Evolutionary conservation across 371 early-diverging fungal species (phyloP), one percentile per base, ranked within the genome.

Genomic region (Rhizopus delemar): DNA sequence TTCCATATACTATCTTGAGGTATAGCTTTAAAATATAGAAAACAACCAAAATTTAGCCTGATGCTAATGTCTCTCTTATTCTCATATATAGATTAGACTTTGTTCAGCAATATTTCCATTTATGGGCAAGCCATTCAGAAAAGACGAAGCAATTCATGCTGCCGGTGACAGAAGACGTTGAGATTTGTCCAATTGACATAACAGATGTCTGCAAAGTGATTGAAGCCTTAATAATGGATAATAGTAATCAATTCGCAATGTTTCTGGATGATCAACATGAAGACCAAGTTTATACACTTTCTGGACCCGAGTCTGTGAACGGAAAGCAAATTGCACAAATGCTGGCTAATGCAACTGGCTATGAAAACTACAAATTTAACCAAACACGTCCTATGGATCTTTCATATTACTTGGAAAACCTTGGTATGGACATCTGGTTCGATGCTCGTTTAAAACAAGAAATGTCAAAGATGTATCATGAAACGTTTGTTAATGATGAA

Each of bases 81-180:
- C n/a, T 56, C 1, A 31, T 49, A 46, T 33, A 36, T 56, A 78
- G 79, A 65, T 69, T 75, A 29, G 80, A 80, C 41, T 80, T 72
- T 65, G 53, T 80, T 13, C 68, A 76, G 41, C 71, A 71, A 52
- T 64, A 68, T 49, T 68, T 71, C 16, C 71, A 71, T 57, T 53
- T 71, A n/a, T 68, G 68, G 71, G 58, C 71, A 5, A 59, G 29
- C 39, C 56, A 65, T 60, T 60, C 65, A n/a, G 71, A 71, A 52
- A 62, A 62, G 38, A 32, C 68, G 31, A 58, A 62, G 4, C 46
- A 50, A 46, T 32, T 71, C 9, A 8, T 68, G 12, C 34, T 71
- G 43, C 68, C 68, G 13, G n/a, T 71, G 12, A 55, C 45, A 5
- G 62, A 53, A 22, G 57, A 65, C 31, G 59, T 48, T 3, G 54